Conservation (phyloP, 306 rosid genomes). For the Quercus engelmannii region DNA sequence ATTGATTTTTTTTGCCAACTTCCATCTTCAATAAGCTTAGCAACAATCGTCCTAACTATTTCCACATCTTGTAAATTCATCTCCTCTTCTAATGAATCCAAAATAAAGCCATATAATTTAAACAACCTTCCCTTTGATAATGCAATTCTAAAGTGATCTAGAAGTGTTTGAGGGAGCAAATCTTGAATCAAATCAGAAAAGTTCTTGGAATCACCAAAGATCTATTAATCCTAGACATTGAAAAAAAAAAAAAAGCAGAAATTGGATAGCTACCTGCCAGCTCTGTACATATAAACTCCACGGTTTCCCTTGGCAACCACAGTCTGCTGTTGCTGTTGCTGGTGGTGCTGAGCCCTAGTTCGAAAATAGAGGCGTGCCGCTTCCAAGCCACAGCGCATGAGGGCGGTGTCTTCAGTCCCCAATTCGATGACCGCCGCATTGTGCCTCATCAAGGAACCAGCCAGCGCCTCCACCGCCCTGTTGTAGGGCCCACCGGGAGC, state of each 20-base stretch:
- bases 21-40: too few species aligned
- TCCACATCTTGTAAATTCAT: too few species aligned
- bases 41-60: too few species aligned
- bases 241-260: background rate
- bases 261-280: conserved; percentile 90
- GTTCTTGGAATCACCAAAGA: too few species aligned
- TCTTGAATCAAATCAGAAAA: too few species aligned
- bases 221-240: too few species aligned
- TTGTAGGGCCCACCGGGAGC: conserved; percentile 57
- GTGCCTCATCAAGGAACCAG: conserved; percentile 71
- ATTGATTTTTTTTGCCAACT: too few species aligned
- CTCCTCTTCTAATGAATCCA: too few species aligned
- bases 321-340: conserved; percentile 22
- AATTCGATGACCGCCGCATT: conserved; percentile 83
- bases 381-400: conserved; percentile 87
- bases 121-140: too few species aligned
- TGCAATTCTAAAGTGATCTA: too few species aligned
- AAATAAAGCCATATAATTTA: too few species aligned
- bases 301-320: conserved; percentile 67
- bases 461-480: conserved; percentile 70
- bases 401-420: conserved; percentile 61
- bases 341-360: conserved; percentile 44
- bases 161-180: too few species aligned
- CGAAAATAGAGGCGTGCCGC: conserved; percentile 74
- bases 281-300: conserved; percentile 83